A percentile compares a stretch with the other conserved stretches of the same genome.
These are phyloP conservation scores for Articulospora tetracladia DNA, from an alignment of 495 filamentous ascomycete species.

Conservation along the genomic window DNA sequence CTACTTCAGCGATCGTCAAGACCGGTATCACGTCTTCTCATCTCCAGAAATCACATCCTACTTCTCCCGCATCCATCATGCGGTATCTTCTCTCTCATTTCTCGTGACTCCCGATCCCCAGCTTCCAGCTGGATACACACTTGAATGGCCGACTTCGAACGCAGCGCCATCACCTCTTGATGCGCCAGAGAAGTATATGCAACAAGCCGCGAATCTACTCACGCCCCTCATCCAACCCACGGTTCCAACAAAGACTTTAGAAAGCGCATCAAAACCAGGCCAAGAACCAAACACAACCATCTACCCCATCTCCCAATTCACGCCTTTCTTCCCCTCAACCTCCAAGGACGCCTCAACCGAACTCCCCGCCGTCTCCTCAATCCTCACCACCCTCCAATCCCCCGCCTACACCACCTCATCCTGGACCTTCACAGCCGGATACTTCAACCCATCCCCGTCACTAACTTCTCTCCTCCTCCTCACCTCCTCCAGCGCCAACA, in stretches of 20 bases:
- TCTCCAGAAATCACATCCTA: conserved; percentile 77
- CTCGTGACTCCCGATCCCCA: conserved; percentile 60
- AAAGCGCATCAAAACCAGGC: no score
- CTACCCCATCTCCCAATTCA: conserved; percentile 83
- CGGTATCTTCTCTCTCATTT: conserved; percentile 77
- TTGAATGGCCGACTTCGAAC: conserved; percentile 80
- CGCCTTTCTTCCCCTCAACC: conserved; percentile 62
- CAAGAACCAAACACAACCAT: conserved; percentile 60
- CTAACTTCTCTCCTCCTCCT: conserved; percentile 74
- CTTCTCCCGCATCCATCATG: conserved; percentile 71
- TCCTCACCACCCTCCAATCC: conserved; percentile 62
- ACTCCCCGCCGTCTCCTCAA: conserved; percentile 68
- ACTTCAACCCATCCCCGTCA: conserved; percentile 90
- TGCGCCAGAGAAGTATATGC: conserved; percentile 62
- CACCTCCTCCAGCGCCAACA: conserved; percentile 62
- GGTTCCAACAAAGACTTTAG: neutral
- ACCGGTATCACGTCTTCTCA: conserved; percentile 89
- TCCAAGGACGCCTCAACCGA: conserved; percentile 77
- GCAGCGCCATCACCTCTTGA: conserved; percentile 66
- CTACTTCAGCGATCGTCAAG: conserved; percentile 95
- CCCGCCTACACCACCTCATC: conserved; percentile 59
- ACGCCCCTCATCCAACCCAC: conserved; percentile 56
- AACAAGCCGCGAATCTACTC: conserved; percentile 62
- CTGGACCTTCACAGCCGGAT: conserved; percentile 97
- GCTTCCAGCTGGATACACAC: conserved; percentile 56